Conservation (phyloP, 805 yeast genomes). For the Yamadazyma nakazawae region DNA sequence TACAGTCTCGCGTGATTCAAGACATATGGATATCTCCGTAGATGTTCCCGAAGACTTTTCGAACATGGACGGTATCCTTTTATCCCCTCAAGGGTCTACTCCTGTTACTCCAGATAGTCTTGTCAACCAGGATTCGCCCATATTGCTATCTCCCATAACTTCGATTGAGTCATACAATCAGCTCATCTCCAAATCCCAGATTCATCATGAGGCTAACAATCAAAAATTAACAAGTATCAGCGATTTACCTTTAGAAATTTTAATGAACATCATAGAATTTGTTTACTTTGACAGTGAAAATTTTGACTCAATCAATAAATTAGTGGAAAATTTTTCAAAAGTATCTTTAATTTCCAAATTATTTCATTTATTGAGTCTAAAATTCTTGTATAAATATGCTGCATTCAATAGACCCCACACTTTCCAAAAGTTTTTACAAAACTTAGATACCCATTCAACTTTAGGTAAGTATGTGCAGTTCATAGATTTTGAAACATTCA, state of each 20-base stretch:
- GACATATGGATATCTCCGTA: background rate
- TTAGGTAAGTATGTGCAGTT: slow-evolving; percentile 65
- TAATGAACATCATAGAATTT: slow-evolving; percentile 52
- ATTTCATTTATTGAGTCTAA: slow-evolving; percentile 54
- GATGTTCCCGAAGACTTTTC: slow-evolving; percentile 2
- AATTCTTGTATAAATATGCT: slow-evolving; percentile 62
- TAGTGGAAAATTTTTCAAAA: slow-evolving; percentile 48
- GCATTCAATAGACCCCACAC: slow-evolving; percentile 77
- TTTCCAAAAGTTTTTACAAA: slow-evolving; percentile 65
- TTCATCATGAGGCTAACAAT: slow-evolving; percentile 5
- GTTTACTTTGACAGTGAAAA: slow-evolving; percentile 51
- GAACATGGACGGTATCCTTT: slow-evolving; percentile 3
- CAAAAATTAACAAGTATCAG: slow-evolving; percentile 13
- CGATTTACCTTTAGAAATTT: slow-evolving; percentile 54
- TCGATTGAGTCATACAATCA: slow-evolving; percentile 23
- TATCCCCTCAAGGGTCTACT: slow-evolving; percentile 8
- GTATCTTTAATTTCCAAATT: slow-evolving; percentile 55
- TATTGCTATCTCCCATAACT: slow-evolving; percentile 25
- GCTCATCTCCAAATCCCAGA: slow-evolving; percentile 2
- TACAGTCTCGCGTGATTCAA: background rate
- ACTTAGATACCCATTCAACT: slow-evolving; percentile 40
- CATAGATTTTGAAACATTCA: slow-evolving; percentile 84
- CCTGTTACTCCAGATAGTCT: slow-evolving; percentile 4
- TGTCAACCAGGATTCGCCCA: slow-evolving; percentile 2
- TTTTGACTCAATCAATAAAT: slow-evolving; percentile 49